Percentiles rank a stretch among this genome's conserved stretches.
phyloP scores from a whole-genome alignment of 176 grass and related monocot species.

The Ensete glaucum region DNA sequence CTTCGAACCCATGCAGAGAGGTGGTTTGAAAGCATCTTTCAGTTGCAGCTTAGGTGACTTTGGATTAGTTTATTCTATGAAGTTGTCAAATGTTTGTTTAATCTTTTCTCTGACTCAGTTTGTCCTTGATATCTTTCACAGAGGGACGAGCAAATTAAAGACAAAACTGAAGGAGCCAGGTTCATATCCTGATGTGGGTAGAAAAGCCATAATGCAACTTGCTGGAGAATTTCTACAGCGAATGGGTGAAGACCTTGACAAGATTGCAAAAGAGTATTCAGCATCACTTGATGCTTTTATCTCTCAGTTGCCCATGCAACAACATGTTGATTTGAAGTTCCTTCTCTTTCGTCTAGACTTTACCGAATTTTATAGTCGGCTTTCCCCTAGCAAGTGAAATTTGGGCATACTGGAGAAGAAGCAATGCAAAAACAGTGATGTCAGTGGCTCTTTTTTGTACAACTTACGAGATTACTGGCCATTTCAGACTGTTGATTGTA shows the following conservation, averaged over 20 bases:
- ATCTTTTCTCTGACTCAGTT: constrained; percentile 5
- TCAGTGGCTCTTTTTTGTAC: not conserved
- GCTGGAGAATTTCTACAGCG: constrained; percentile 60
- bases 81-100: not conserved
- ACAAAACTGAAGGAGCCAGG: constrained; percentile 53
- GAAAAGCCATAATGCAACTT: constrained; percentile 79
- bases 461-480: not conserved
- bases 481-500: not conserved
- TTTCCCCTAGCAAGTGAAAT: constrained; percentile 48
- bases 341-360: constrained; percentile 90
- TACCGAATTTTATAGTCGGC: constrained; percentile 79
- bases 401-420: not conserved
- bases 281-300: constrained; percentile 83
- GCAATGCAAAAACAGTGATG: not conserved
- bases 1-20: constrained; percentile 70
- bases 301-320: constrained; percentile 75
- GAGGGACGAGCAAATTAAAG: constrained; percentile 53
- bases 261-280: constrained; percentile 78
- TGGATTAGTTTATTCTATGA: constrained; percentile 5
- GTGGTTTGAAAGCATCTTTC: constrained; percentile 89
- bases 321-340: constrained; percentile 93
- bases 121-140: constrained; percentile 34
- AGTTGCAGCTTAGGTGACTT: constrained; percentile 71
- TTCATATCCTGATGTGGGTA: constrained; percentile 50
- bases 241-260: constrained; percentile 95